Base-by-base conservation (phyloP, 164 flowering plant genomes). In the Liquidambar formosana region DNA sequence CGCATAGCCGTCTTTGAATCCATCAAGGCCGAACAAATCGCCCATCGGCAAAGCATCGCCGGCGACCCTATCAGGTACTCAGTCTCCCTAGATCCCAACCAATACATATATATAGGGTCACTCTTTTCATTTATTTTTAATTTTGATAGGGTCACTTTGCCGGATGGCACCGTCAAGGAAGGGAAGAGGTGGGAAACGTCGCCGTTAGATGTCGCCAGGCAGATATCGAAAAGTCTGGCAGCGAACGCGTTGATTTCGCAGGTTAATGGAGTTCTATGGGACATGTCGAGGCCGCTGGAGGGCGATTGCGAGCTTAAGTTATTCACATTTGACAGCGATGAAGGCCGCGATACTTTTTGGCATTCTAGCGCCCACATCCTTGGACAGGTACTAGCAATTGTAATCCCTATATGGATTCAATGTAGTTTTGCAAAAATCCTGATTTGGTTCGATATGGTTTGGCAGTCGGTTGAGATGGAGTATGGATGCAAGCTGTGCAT, bases 341-440 rank as follows among this genome's bases (percentile, higher is more conserved):
- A 90, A 78, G 99, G 99, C 13, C 85, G 97, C 0, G 97, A 95
- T 52, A 95, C 99, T 0, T 86, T 96, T 57, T 93, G 99, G 99
- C 99, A 96, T 76, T 96, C 98, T 0, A 96, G 97, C 67, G 99
- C 99, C 41, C 98, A 93, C 77, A 96, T 96, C 69, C 92, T 96
- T 21, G 98, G 98, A 23, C 83, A 95, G 93, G 97, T 92, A 69
- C n/a, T 52, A 23, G 10, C 45, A 19, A 14, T 33, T 10, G 19
- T 26, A 52, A 16, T 22, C 58, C 21, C 6, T 67, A 10, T 8
- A 41, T 21, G 22, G 25, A 14, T 44, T 52, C 33, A 14, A 57
- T 18, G 46, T 66, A 22, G 69, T 44, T 45, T 64, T 47, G 5
- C 28, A 18, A 10, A 15, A 0, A 2, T 61, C 1, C 38, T 51